Evolutionary conservation across 805 yeast genomes (phyloP), one percentile per base, ranked within the genome.

Genomic region (Candida parachauliodes): DNA sequence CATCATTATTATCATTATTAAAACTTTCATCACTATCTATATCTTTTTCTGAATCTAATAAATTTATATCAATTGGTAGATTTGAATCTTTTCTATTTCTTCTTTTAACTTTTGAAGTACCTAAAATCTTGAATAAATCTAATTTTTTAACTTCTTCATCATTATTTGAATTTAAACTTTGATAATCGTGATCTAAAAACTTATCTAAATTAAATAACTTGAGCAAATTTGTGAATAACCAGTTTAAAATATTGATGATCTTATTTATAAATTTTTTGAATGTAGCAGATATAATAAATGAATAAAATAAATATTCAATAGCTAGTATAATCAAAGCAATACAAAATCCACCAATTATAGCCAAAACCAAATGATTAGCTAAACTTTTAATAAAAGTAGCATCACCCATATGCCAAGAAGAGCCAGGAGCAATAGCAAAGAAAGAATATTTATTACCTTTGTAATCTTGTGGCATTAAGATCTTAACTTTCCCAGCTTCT

Each of bases 331-430:
- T 36, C 8, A 58, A 59, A 2, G 81, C 88, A 34, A 82, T 52
- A 12, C 75, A 43, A 47, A 83, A 79, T 1, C 96, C 95, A 10
- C 75, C 76, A 28, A 83, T 52, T 2, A 87, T 85, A 19, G 88
- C 82, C 27, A 82, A 60, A 11, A 78, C 70, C 46, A 89, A 77
- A 59, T 89, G 96, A 46, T 76, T 72, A 12, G 86, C 88, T 60
- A 88, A 62, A 7, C 76, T 64, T 52, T 84, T 79, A 60, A 88
- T 77, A 54, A 86, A 76, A 37, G 78, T 72, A 8, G 96, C 96
- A 59, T 89, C 97, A 47, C 81, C 87, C 52, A 77, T 63, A 61
- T 89, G 97, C 97, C 97, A 89, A 18, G 95, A 84, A 0, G 95
- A 85, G 32, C 97, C 97, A 39, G 77, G 75, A 0, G 87, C 68